Evolutionary conservation across 108 stramenopile genomes (phyloP).

Genomic region (Nannochloropsis salina): DNA sequence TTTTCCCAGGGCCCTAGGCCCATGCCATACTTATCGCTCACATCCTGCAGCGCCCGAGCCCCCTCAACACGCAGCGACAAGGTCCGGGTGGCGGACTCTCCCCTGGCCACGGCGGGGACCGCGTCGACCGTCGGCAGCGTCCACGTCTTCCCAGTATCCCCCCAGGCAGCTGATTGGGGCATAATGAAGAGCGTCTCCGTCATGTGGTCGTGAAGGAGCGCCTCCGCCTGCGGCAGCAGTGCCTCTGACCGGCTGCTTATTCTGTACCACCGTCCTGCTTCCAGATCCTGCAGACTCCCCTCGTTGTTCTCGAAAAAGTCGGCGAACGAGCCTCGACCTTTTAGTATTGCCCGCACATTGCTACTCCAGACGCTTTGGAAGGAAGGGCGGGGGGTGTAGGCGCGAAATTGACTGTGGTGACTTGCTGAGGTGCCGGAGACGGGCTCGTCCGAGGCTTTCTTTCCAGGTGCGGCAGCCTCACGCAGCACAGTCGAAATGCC

Average conservation of each 20-base stretch:
- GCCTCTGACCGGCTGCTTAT: background rate
- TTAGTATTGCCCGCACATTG: slow-evolving; percentile 1
- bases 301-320: background rate
- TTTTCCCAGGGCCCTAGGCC: background rate
- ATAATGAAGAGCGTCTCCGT: background rate
- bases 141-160: background rate
- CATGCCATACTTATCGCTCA: background rate
- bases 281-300: background rate
- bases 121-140: background rate
- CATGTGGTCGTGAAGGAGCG: slow-evolving; percentile 17
- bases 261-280: background rate
- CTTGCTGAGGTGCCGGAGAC: background rate
- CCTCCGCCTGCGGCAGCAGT: background rate
- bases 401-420: background rate
- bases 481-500: background rate
- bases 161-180: background rate
- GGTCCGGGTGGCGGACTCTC: background rate
- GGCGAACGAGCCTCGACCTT: background rate
- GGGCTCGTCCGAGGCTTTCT: background rate
- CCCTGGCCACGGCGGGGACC: background rate
- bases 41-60: background rate
- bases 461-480: background rate
- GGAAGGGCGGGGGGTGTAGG: background rate
- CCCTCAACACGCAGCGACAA: background rate
- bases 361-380: background rate